Evolutionary conservation across 306 rosid genomes (phyloP).

Genomic region (Acacia crassicarpa): DNA sequence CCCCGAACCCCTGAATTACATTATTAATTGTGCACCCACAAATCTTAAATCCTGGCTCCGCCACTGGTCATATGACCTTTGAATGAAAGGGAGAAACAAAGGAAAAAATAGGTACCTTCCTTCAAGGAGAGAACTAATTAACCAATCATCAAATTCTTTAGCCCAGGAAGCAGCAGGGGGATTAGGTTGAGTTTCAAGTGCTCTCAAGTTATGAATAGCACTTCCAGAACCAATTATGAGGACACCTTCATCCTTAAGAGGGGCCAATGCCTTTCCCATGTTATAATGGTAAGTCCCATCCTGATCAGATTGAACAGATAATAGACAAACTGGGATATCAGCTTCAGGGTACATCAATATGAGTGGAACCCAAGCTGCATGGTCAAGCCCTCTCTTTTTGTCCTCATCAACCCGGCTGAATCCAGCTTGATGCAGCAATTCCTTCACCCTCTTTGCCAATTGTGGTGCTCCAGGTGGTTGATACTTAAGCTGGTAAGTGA

Average conservation of each 20-base stretch:
- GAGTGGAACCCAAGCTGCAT: slow-evolving; percentile 90
- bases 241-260: slow-evolving; percentile 75
- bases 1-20: no score
- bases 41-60: no score
- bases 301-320: slow-evolving; percentile 58
- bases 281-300: slow-evolving; percentile 69
- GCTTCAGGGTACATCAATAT: slow-evolving; percentile 85
- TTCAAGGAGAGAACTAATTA: slow-evolving; percentile 56
- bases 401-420: slow-evolving; percentile 58
- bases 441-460: slow-evolving; percentile 69
- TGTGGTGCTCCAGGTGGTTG: slow-evolving; percentile 84
- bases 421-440: slow-evolving; percentile 50
- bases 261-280: slow-evolving; percentile 73
- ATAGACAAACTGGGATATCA: slow-evolving; percentile 78
- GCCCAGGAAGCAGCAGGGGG: slow-evolving; percentile 55
- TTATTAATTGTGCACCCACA: no score
- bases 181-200: neutral
- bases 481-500: slow-evolving; percentile 55
- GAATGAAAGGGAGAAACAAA: neutral
- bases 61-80: no score
- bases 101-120: slow-evolving; percentile 55
- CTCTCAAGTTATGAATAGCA: slow-evolving; percentile 76
- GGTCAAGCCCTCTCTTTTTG: slow-evolving; percentile 73
- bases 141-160: slow-evolving; percentile 77
- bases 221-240: slow-evolving; percentile 79